Evolutionary conservation across 768 basidiomycete species (phyloP).

Genomic region (Xanthoconium purpureum): DNA sequence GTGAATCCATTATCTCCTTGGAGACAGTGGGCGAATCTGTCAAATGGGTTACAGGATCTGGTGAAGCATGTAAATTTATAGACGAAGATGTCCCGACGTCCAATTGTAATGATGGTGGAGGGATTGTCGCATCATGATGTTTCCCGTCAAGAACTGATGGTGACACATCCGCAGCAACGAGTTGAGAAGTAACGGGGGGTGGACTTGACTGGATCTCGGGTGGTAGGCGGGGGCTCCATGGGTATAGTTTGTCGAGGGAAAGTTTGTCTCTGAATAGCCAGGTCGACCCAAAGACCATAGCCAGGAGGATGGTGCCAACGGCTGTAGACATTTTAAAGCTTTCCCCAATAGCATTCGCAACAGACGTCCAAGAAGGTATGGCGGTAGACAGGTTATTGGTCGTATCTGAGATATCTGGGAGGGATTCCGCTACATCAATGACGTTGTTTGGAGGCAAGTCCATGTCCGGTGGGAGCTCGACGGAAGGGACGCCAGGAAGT

Average conservation of each 20-base stretch:
- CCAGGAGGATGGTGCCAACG: slow-evolving; percentile 25
- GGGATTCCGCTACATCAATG: slow-evolving; percentile 15
- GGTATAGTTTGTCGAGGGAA: slow-evolving; percentile 10
- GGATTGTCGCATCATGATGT: not conserved
- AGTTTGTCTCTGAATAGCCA: slow-evolving; percentile 27
- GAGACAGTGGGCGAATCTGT: slow-evolving; percentile 2
- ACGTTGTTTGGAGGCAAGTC: slow-evolving; percentile 7
- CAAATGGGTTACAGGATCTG: not conserved
- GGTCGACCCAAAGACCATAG: slow-evolving; percentile 20
- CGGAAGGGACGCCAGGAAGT: slow-evolving; percentile 54
- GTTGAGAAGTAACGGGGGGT: slow-evolving; percentile 2
- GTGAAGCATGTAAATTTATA: not conserved
- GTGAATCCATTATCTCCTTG: slow-evolving; percentile 10
- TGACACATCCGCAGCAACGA: not conserved
- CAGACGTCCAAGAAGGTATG: slow-evolving; percentile 16
- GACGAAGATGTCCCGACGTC: slow-evolving; percentile 1
- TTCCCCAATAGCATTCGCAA: slow-evolving; percentile 11
- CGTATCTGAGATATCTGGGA: slow-evolving; percentile 17
- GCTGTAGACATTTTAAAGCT: slow-evolving; percentile 11
- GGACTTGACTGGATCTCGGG: not conserved
- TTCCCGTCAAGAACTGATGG: slow-evolving; percentile 1
- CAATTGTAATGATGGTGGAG: not conserved
- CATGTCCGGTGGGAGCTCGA: slow-evolving; percentile 29
- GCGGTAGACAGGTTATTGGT: slow-evolving; percentile 11
- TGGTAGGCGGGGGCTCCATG: not conserved